A percentile compares a stretch with the other conserved stretches of the same genome.
phyloP scores from a whole-genome alignment of 2,329 filamentous ascomycete species.

The Exophiala lecanii-corni region DNA sequence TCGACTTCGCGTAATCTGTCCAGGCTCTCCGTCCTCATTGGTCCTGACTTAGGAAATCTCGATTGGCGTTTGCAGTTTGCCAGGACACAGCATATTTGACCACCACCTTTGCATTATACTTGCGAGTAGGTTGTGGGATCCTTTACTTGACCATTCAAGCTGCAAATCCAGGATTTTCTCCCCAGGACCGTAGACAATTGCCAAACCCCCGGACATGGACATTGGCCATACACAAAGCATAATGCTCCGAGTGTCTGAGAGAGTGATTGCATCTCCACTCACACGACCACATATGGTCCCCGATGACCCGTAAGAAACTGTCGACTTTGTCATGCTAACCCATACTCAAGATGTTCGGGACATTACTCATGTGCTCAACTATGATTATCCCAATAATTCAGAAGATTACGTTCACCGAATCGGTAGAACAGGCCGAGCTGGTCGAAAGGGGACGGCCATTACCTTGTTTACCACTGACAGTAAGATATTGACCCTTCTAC shows the following conservation, averaged over 20 bases:
- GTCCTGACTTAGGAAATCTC: constrained; percentile 81
- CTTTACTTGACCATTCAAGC: constrained; percentile 78
- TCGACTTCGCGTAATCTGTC: constrained; percentile 83
- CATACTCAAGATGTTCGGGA: constrained; percentile 95
- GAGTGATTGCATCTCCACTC: constrained; percentile 57
- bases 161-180: constrained; percentile 65
- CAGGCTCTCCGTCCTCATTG: constrained; percentile 68
- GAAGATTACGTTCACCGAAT: constrained; percentile 75
- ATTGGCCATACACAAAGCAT: constrained; percentile 36
- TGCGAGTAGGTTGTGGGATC: constrained; percentile 23
- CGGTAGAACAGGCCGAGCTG: constrained; percentile 88
- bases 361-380: constrained; percentile 99
- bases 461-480: constrained; percentile 99
- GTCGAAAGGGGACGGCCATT: constrained; percentile 87
- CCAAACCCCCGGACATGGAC: constrained; percentile 44
- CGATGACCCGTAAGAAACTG: constrained; percentile 41
- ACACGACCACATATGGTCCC: constrained; percentile 56
- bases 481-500: constrained; percentile 49
- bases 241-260: constrained; percentile 47
- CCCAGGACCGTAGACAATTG: constrained; percentile 58
- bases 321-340: constrained; percentile 65
- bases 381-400: constrained; percentile 97
- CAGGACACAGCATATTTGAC: constrained; percentile 20
- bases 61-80: constrained; percentile 53
- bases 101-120: constrained; percentile 19